These are phyloP conservation scores for Nitzschia putrida DNA, from an alignment of 108 stramenopile genomes.

Conservation along the genomic window DNA sequence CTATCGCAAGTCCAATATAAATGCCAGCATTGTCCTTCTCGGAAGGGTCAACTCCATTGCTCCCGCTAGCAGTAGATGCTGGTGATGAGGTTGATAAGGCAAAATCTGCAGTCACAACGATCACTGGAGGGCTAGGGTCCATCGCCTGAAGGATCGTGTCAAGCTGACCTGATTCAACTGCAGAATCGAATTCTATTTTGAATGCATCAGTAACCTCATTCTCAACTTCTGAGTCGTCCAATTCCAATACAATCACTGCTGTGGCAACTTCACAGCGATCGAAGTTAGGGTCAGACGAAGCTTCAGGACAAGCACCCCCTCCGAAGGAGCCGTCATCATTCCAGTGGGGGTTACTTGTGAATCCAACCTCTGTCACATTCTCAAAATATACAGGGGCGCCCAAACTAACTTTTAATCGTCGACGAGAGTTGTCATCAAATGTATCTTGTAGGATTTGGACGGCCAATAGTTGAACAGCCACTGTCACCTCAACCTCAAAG, in stretches of 20 bases:
- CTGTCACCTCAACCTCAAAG: neutral
- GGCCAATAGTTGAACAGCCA: neutral
- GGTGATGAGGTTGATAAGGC: no score
- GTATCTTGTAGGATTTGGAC: neutral
- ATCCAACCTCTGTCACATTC: neutral
- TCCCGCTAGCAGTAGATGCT: no score
- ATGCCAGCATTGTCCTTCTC: no score
- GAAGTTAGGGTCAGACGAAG: neutral
- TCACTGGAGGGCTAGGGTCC: no score
- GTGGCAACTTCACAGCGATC: neutral
- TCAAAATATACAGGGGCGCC: neutral
- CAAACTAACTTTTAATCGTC: neutral
- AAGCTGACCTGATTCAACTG: no score
- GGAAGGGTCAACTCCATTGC: no score
- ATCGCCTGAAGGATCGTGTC: no score
- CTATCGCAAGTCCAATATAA: no score
- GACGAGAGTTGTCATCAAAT: neutral
- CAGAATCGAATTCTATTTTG: no score
- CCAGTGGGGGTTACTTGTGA: neutral
- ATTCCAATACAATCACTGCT: neutral
- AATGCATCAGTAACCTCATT: no score
- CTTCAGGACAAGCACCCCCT: neutral
- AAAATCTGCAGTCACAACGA: no score
- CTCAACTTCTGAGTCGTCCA: neutral
- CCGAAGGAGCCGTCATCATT: neutral